A percentile compares a stretch with the other conserved stretches of the same genome.
phyloP scores from a whole-genome alignment of 2,329 filamentous ascomycete species.

The Iodosphaeria phyllophila region DNA sequence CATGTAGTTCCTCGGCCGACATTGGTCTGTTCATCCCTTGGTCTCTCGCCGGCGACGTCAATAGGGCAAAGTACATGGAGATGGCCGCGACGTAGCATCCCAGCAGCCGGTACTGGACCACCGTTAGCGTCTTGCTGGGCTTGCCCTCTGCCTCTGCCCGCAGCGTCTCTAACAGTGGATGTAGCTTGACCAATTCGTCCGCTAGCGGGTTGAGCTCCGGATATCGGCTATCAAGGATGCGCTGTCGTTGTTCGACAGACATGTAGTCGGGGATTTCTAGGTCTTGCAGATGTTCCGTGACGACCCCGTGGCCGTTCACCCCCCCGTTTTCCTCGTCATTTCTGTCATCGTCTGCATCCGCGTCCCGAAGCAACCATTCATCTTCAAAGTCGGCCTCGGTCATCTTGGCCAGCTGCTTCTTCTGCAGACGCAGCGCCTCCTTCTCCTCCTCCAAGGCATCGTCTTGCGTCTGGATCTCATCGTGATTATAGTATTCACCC shows the following conservation, averaged over 20 bases:
- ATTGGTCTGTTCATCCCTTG: slow-evolving; percentile 37
- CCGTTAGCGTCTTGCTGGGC: slow-evolving; percentile 32
- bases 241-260: slow-evolving; percentile 52
- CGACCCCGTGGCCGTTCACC: slow-evolving; percentile 28
- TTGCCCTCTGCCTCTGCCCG: slow-evolving; percentile 36
- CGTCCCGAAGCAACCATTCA: slow-evolving; percentile 54
- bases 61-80: slow-evolving; percentile 82
- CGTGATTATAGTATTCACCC: slow-evolving; percentile 89
- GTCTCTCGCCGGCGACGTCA: slow-evolving; percentile 62
- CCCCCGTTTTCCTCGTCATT: slow-evolving; percentile 27
- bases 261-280: slow-evolving; percentile 67
- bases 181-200: slow-evolving; percentile 59
- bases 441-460: slow-evolving; percentile 75
- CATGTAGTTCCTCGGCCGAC: slow-evolving; percentile 60
- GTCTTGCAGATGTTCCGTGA: slow-evolving; percentile 76
- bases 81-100: slow-evolving; percentile 75
- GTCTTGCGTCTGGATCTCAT: slow-evolving; percentile 29
- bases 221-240: slow-evolving; percentile 63
- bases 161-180: slow-evolving; percentile 41
- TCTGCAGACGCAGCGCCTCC: slow-evolving; percentile 73
- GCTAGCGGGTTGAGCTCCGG: slow-evolving; percentile 82
- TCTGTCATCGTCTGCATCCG: no score
- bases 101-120: slow-evolving; percentile 61
- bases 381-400: slow-evolving; percentile 78
- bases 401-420: slow-evolving; percentile 82